A percentile compares a stretch with the other conserved stretches of the same genome.
Evolutionary conservation across 2,329 filamentous ascomycete species (phyloP).

Genomic region (Fusarium albidum): DNA sequence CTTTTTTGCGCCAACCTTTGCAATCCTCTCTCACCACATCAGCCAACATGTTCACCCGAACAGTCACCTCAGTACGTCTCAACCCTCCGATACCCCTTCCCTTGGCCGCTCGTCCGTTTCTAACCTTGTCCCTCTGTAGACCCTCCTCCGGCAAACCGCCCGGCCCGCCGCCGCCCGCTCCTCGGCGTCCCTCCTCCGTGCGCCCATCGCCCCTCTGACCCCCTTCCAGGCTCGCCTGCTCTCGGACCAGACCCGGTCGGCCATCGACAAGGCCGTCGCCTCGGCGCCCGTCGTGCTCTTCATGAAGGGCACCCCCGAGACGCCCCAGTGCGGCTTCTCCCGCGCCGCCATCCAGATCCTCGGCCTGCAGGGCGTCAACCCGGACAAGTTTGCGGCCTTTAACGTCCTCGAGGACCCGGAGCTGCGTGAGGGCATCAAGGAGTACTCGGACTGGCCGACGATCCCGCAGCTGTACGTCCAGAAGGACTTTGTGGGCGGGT

Average conservation of each 20-base stretch:
- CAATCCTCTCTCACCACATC: constrained; percentile 16
- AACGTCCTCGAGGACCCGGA: constrained; percentile 95
- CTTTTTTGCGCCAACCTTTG: constrained; percentile 3
- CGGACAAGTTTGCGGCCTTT: constrained; percentile 95
- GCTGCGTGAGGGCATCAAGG: constrained; percentile 91
- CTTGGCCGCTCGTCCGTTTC: not conserved
- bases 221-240: constrained; percentile 70
- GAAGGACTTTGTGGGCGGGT: constrained; percentile 97
- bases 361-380: constrained; percentile 93
- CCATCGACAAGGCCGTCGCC: constrained; percentile 88
- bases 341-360: constrained; percentile 94
- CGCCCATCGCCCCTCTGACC: constrained; percentile 37
- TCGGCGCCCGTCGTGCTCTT: constrained; percentile 95
- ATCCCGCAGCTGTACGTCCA: constrained; percentile 97
- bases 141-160: constrained; percentile 48
- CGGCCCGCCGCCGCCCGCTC: constrained; percentile 44
- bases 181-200: constrained; percentile 36
- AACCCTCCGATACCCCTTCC: not conserved
- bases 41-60: constrained; percentile 41
- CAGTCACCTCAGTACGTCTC: constrained; percentile 35
- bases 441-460: constrained; percentile 99
- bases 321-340: constrained; percentile 96
- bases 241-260: constrained; percentile 79
- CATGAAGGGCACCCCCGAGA: constrained; percentile 99
- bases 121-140: constrained; percentile 36